Conservation (phyloP, 2,329 filamentous ascomycete species). For the Exophiala phaeomuriformis region DNA sequence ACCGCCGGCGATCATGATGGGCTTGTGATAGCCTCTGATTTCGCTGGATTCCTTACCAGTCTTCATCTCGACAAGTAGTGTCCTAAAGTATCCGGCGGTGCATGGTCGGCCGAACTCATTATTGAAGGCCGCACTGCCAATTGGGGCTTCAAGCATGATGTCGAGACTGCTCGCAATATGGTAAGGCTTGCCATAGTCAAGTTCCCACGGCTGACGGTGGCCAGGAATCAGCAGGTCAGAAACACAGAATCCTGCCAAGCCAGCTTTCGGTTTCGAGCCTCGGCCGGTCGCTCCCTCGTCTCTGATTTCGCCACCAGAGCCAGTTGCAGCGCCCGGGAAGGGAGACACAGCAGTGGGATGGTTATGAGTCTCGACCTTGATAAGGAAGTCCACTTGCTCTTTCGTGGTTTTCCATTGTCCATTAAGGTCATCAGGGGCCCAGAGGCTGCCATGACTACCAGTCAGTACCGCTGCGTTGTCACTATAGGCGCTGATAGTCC, state of each 20-base stretch:
- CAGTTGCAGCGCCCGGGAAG: slow-evolving; percentile 87
- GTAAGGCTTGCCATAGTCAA: slow-evolving; percentile 70
- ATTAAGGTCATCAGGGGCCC: slow-evolving; percentile 80
- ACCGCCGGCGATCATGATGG: slow-evolving; percentile 96
- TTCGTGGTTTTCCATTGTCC: slow-evolving; percentile 82
- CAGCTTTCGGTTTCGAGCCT: slow-evolving; percentile 87
- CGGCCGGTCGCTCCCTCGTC: slow-evolving; percentile 91
- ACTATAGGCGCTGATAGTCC: slow-evolving; percentile 91
- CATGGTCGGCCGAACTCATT: slow-evolving; percentile 94
- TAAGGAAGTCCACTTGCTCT: slow-evolving; percentile 77
- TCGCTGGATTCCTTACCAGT: slow-evolving; percentile 58
- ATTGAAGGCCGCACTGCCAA: slow-evolving; percentile 92
- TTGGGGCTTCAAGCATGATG: slow-evolving; percentile 95
- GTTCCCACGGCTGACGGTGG: slow-evolving; percentile 77
- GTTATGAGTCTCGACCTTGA: slow-evolving; percentile 97
- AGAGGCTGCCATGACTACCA: slow-evolving; percentile 65
- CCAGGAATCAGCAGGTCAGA: slow-evolving; percentile 88
- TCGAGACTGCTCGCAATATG: slow-evolving; percentile 92
- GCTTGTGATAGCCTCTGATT: slow-evolving; percentile 90
- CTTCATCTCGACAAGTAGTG: slow-evolving; percentile 64
- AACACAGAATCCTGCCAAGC: slow-evolving; percentile 86
- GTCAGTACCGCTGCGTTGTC: slow-evolving; percentile 93
- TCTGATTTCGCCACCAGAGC: slow-evolving; percentile 89
- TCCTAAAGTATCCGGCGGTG: slow-evolving; percentile 84
- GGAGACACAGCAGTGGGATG: slow-evolving; percentile 94